Base-by-base conservation (phyloP, 2,329 filamentous ascomycete species). In the Xylariaceae sp. region DNA sequence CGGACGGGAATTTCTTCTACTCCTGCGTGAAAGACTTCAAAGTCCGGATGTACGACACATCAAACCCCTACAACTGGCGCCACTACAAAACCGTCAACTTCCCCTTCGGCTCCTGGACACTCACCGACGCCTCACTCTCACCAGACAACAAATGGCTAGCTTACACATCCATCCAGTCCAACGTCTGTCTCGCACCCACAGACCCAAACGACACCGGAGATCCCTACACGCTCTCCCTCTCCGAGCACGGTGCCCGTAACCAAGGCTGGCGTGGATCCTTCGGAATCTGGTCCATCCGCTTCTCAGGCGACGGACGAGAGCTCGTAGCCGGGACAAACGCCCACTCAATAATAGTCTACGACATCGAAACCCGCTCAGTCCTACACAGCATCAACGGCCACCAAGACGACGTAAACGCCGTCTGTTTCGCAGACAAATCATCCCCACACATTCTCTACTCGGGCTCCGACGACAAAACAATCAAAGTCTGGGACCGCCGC, bases 1-100 rank as follows among this genome's bases (percentile, higher is more conserved):
- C 95, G 57, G 94, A 99, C 61, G 94, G 94, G 22, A 95, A 96
- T 68, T 97, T 97, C 73, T 97, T 96, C 73, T 97, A 92, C 66
- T 85, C 87, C 6, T 94, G 88, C 62, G 87, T 87, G 10, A 90
- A 96, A 68, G 91, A 97, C 68, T 96, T 96, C 72, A 87, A 84
- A 59, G 90, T 99, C 10, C 86, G 91, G 46, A 91, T 99, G 89
- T 99, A 97, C 69, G 92, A 97, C 67, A 97, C 94, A 0, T 91
- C 89, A 1, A 96, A 96, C 60, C 90, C 92, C 0, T 95, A 94
- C 68, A 81, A 90, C 57, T 99, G 94, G 94, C 87, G 86, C 66
- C 91, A 96, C 68, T 96, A 96, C 75, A 97, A 92, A 72, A 92
- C 88, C 0, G 89, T 90, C 5, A 73, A 77, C 27, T 96, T 94